Evolutionary conservation across 148 eudicot species (phyloP), one percentile per base, ranked within the genome.

Genomic region (Vaccinium myrtillus): DNA sequence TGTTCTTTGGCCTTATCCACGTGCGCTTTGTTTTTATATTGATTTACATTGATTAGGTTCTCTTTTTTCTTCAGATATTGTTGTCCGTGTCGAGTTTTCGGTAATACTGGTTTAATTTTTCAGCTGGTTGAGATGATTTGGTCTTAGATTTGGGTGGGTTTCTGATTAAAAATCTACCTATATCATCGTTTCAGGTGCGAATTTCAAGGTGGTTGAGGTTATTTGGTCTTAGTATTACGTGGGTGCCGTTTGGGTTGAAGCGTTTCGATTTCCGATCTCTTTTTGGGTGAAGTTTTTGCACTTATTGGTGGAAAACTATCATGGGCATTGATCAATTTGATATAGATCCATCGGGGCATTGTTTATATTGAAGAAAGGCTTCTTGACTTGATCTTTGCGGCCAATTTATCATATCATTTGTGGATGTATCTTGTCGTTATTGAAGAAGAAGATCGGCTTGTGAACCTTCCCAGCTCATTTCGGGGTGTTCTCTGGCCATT

Each of bases 401-500:
- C 25, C 14, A 36, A 55, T 23, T 78, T 27, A 5, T 61, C 48
- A 25, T 50, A 25, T 50, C 51, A 76, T 39, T 53, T 87, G 89
- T 90, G 84, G 89, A 91, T 91, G 91, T 39, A 83, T 87, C 83
- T 82, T 32, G 81, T 75, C 36, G 69, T 83, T 46, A n/a, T 58
- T 5, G 49, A 79, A 59, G 85, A 84, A 49, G 65, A 80, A 76
- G 82, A 82, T 80, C 30, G 86, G 89, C 86, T 91, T 86, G 91
- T 86, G 93, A 81, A 91, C 87, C 83, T 59, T 79, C 73, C 76
- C 16, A 83, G 21, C 77, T 55, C 53, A 43, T 61, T 63, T 63
- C 36, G 61, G 85, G 83, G 86, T 89, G 90, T 91, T 87, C 84
- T 71, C 86, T 79, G 89, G 89, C 89, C 90, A 80, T 81, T 86